phyloP scores from a whole-genome alignment of 257 asterid species.

The Parsonsia alboflavescens region DNA sequence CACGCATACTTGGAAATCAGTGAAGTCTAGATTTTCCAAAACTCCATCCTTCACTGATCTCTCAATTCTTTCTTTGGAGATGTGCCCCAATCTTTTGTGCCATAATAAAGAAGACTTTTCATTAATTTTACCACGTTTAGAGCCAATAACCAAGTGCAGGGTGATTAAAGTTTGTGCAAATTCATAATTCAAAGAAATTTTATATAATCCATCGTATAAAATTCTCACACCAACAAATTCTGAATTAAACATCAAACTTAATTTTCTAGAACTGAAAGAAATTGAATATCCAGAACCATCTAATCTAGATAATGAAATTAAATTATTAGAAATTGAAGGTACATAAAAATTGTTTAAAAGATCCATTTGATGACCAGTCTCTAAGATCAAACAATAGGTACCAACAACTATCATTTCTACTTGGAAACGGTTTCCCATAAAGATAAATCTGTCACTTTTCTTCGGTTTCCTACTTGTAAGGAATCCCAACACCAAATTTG shows the following conservation, averaged over 20 bases:
- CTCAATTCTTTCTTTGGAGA: background rate
- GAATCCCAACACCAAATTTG: background rate
- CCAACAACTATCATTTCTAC: background rate
- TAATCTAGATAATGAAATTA: background rate
- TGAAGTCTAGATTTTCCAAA: background rate
- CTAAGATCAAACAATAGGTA: background rate
- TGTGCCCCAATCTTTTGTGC: background rate
- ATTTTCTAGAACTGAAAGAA: background rate
- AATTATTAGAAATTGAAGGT: background rate
- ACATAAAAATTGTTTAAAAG: background rate
- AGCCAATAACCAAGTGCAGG: background rate
- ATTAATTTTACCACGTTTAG: background rate
- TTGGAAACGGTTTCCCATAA: background rate
- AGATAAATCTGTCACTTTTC: background rate
- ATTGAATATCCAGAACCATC: background rate
- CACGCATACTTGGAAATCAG: background rate
- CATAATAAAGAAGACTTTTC: background rate
- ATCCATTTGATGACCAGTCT: background rate
- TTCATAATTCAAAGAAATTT: background rate
- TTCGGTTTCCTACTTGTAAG: background rate
- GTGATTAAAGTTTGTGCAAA: background rate
- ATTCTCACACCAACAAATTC: background rate
- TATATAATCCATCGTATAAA: background rate
- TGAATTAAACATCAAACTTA: background rate
- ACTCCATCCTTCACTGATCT: background rate